These are phyloP conservation scores for Amylostereum chailletii DNA, from an alignment of 1,284 basidiomycete genomes.

Conservation along the genomic window DNA sequence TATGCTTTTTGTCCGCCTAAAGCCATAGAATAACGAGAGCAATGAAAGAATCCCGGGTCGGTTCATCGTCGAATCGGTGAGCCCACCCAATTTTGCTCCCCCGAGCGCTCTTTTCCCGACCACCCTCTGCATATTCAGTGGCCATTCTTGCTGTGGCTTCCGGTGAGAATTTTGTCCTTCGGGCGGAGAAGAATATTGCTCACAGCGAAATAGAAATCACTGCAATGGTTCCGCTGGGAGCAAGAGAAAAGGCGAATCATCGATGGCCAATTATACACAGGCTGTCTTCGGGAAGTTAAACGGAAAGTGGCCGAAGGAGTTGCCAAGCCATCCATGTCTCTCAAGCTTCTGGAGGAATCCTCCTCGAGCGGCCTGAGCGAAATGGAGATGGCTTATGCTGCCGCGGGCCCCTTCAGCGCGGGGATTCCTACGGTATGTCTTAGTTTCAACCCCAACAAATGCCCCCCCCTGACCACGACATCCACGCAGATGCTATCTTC, in stretches of 20 bases:
- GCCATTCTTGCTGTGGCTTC: conserved; percentile 3
- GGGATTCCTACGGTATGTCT: conserved; percentile 1
- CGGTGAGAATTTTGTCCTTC: not conserved
- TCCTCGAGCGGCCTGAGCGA: not conserved
- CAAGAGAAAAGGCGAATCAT: not conserved
- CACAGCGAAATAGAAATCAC: not conserved
- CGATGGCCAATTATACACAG: not conserved
- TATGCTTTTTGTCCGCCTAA: not conserved
- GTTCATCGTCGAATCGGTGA: conserved; percentile 4
- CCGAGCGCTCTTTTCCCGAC: not conserved
- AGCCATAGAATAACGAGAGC: not conserved
- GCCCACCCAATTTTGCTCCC: not conserved
- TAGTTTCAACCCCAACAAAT: not conserved
- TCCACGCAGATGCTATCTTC: not conserved
- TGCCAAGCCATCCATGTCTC: conserved; percentile 2
- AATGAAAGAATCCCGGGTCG: conserved; percentile 1
- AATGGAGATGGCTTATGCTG: conserved; percentile 2
- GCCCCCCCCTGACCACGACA: not conserved
- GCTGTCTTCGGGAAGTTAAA: conserved; percentile 2
- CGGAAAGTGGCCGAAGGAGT: conserved; percentile 1
- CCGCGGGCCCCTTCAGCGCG: conserved; percentile 3
- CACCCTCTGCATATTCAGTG: not conserved
- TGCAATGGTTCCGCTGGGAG: conserved; percentile 3
- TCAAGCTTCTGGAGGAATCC: not conserved
- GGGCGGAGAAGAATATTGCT: not conserved